phyloP scores from a whole-genome alignment of 169 alveolate species.

The Ophryocystis elektroscirrha region DNA sequence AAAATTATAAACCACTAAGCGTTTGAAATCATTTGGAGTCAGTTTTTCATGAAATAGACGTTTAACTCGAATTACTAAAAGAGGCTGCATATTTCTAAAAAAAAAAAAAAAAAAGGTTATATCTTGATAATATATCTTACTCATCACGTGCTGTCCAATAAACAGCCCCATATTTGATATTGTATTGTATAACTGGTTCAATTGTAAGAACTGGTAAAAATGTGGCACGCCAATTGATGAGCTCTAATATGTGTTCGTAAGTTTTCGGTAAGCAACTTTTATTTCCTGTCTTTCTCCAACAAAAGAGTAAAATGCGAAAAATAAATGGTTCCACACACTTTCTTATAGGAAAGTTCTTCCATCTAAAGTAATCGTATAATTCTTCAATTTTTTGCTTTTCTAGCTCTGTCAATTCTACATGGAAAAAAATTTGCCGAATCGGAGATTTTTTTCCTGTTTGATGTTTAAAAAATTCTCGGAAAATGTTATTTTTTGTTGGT shows the following conservation, averaged over 20 bases:
- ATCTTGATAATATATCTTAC: constrained; percentile 8
- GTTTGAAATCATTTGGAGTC: constrained; percentile 16
- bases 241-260: constrained; percentile 14
- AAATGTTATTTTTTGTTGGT: too few relatives aligned
- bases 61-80: not conserved
- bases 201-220: constrained; percentile 22
- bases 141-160: constrained; percentile 36
- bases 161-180: constrained; percentile 25
- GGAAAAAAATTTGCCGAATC: constrained; percentile 32
- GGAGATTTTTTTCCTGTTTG: too few relatives aligned
- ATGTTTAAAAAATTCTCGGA: too few relatives aligned
- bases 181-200: constrained; percentile 13
- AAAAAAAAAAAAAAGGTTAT: not conserved
- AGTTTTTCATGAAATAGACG: constrained; percentile 10
- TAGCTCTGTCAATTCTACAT: constrained; percentile 14
- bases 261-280: constrained; percentile 14
- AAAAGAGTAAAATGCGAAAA: constrained; percentile 25
- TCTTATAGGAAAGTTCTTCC: constrained; percentile 11
- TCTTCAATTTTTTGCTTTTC: constrained; percentile 20
- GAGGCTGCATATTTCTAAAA: not conserved
- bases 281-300: constrained; percentile 19
- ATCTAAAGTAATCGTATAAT: constrained; percentile 11
- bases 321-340: constrained; percentile 19
- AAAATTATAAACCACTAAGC: constrained; percentile 27
- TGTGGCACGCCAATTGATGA: constrained; percentile 28